Percentiles rank a stretch among this genome's conserved stretches.
These are phyloP conservation scores for Chlorella sp. DNA, from an alignment of 139 green algal genomes.

Conservation along the genomic window DNA sequence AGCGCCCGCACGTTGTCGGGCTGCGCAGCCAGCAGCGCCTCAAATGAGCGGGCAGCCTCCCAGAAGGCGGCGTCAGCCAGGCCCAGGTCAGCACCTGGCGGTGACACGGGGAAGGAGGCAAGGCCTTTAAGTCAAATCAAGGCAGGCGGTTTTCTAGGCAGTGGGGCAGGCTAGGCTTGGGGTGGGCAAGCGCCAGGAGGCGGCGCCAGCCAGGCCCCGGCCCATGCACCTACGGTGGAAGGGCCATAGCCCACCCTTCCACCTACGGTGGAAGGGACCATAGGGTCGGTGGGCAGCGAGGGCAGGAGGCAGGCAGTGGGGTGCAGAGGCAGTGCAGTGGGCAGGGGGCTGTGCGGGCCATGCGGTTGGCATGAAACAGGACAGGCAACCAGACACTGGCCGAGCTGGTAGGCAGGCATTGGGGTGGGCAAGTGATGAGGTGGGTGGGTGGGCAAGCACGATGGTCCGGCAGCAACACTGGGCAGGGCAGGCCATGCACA, in stretches of 20 bases:
- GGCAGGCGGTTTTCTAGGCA: no score
- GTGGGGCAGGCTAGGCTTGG: no score
- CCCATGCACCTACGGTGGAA: no score
- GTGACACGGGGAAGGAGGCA: no score
- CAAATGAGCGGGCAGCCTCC: conserved; percentile 33
- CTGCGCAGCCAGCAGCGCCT: conserved; percentile 13
- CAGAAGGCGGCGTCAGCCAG: conserved; percentile 25
- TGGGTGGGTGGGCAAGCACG: neutral
- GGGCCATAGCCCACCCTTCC: no score
- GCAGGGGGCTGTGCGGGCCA: no score
- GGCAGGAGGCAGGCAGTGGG: neutral
- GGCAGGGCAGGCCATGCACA: neutral
- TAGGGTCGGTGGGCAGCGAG: neutral
- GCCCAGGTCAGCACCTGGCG: conserved; percentile 28
- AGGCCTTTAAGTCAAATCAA: no score
- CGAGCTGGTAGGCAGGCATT: no score
- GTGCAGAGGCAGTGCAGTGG: no score
- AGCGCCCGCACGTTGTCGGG: conserved; percentile 33
- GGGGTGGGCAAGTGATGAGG: neutral
- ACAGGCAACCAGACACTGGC: neutral
- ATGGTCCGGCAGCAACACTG: neutral
- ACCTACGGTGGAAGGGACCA: no score
- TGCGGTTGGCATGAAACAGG: no score
- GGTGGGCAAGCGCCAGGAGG: no score
- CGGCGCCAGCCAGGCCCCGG: neutral